Evolutionary conservation across 163 green algal genomes (phyloP), one percentile per base, ranked within the genome.

Genomic region (Chlamydomonas reinhardtii): DNA sequence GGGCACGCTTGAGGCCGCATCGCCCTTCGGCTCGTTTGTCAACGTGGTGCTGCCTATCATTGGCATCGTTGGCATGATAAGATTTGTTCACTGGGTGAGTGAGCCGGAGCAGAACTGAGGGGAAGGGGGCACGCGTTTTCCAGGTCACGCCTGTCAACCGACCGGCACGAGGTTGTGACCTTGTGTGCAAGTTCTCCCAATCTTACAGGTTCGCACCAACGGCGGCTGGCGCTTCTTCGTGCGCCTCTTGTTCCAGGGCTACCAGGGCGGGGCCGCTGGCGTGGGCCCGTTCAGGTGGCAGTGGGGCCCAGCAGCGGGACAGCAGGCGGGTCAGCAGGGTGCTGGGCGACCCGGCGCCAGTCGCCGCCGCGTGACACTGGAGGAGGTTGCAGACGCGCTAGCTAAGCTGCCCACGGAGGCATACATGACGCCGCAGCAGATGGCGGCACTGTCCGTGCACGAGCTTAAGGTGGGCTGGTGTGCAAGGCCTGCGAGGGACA

Each of bases 351-450:
- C 64, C 0, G 64, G 17, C 66, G 4, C 31, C 66, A 8, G 31
- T 15, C 66, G 16, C 52, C 29, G 64, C 31, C 77, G 77, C 2
- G 68, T 77, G 17, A 84, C 74, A 0, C 31, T 84, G n/a, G 83
- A 89, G 66, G n/a, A 89, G 69, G 48, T 89, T 17, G 76, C 83
- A 19, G 83, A 84, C 32, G 83, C 75, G 31, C 65, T 89, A 3
- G 32, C 34, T 12, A 54, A 72, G 48, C 74, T 89, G 25, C 74
- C 72, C 35, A 89, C 83, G 3, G 83, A 89, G 74, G 11, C 68
- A 0, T 89, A 78, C 56, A 43, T 75, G 52, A 78, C 74, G 17
- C 25, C 65, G 4, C 74, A 79, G 64, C 62, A 89, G 34, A 62
- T 89, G 59, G 74, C 65, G 34, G 64, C 52, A 5, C 52, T 89